These are phyloP conservation scores for Aspergillus asperescens DNA, from an alignment of 495 filamentous ascomycete species.

Conservation along the genomic window DNA sequence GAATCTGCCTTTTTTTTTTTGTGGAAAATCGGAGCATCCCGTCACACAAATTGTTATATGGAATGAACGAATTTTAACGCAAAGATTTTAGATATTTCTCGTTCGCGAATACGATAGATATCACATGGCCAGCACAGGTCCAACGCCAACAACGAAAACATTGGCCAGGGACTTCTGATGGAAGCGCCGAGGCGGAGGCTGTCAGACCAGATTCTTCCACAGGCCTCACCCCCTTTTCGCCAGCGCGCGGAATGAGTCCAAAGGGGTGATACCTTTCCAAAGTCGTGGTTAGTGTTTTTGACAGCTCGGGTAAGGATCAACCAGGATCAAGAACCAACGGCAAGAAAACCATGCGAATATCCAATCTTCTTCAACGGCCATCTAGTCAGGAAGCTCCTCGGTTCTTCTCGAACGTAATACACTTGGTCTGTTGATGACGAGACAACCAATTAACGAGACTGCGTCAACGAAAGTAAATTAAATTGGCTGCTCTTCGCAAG, in stretches of 20 bases:
- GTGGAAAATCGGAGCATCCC: neutral
- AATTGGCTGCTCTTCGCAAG: constrained; percentile 2
- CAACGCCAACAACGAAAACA: constrained; percentile 13
- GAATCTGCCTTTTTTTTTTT: neutral
- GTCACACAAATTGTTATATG: no score
- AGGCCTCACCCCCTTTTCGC: constrained; percentile 6
- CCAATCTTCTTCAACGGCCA: no score
- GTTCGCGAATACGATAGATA: constrained; percentile 13
- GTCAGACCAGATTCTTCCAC: constrained; percentile 15
- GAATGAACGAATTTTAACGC: no score
- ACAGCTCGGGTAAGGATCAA: constrained; percentile 22
- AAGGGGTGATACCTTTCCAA: neutral
- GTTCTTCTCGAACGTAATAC: neutral
- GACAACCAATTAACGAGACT: neutral
- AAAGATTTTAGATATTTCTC: neutral
- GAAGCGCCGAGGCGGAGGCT: constrained; percentile 9
- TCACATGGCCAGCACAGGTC: constrained; percentile 12
- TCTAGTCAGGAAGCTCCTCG: neutral
- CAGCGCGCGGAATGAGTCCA: constrained; percentile 5
- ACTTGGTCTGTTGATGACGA: neutral
- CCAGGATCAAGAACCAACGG: constrained; percentile 22
- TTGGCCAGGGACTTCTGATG: constrained; percentile 6
- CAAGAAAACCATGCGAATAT: neutral
- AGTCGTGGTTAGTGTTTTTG: constrained; percentile 7
- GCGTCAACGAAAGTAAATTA: constrained; percentile 6